phyloP scores from a whole-genome alignment of 352 stramenopile genomes.

The Phytophthora vignae region DNA sequence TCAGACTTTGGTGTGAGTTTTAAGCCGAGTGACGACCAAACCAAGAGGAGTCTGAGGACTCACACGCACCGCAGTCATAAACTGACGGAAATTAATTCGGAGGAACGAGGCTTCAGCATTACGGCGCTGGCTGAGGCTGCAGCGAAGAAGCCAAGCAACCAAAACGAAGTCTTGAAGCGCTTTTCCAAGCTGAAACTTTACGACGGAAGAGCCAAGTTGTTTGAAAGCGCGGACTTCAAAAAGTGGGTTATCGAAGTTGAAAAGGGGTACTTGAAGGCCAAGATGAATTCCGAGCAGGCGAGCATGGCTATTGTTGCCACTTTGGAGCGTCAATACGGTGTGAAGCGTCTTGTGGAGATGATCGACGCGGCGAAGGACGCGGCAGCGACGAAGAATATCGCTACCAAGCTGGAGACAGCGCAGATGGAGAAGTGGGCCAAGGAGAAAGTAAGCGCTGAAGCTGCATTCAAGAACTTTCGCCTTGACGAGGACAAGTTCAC shows the following conservation, averaged over 20 bases:
- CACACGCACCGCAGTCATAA: neutral
- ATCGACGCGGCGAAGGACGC: neutral
- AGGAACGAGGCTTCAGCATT: neutral
- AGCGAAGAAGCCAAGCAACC: neutral
- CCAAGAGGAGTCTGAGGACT: neutral
- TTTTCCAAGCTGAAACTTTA: neutral
- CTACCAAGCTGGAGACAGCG: neutral
- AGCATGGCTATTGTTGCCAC: too few species aligned
- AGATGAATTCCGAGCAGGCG: too few species aligned
- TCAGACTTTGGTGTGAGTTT: too few species aligned
- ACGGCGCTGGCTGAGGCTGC: neutral
- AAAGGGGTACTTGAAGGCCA: too few species aligned
- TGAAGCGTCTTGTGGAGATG: neutral
- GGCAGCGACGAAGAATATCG: neutral
- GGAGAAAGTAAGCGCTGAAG: neutral
- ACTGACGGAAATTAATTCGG: neutral
- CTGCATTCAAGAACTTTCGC: neutral
- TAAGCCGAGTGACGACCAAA: too few species aligned
- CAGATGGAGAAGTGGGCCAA: neutral
- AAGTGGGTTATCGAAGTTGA: too few species aligned
- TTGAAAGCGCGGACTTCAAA: neutral
- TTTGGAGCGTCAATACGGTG: too few species aligned
- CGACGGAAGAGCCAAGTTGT: neutral
- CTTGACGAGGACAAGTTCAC: neutral
- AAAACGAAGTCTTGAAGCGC: neutral